Evolutionary conservation across 2,329 filamentous ascomycete genomes (phyloP), one percentile per base, ranked within the genome.

Genomic region (Parastagonospora nodorum): DNA sequence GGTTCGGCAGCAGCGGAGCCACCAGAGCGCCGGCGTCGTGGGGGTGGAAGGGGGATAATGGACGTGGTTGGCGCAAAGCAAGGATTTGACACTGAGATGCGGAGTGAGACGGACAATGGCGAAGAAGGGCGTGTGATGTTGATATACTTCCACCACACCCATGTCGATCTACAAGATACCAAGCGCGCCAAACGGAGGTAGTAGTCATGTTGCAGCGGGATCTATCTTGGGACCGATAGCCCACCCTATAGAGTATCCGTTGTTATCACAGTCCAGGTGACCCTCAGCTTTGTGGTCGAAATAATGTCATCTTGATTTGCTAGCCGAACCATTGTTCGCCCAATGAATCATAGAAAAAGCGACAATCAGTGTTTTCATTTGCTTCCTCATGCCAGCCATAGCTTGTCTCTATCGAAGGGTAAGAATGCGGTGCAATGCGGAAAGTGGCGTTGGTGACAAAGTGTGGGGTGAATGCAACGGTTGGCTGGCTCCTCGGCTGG

Each of bases 91-190:
- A 52, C 48, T 43, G 43, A 30, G 30, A 29, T 38, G 40, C 32
- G 14, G 32, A 14, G 24, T 49, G 49, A 55, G 42, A 50, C 19
- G 42, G 48, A 50, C 51, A 27, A 24, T 15, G 27, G 29, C 30
- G 60, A 55, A 45, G 37, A 40, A 51, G 61, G 66, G 53, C 41
- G 50, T 49, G 41, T 46, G 48, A 58, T 51, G 46, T 56, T 72
- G 68, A 72, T 73, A 73, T 74, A 73, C 53, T 54, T 67, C 63
- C 65, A 48, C 53, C 60, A 50, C 42, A 59, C 60, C 67, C 64
- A 55, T 60, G 61, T 55, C 53, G 44, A 45, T 55, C 46, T 49
- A 15, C 40, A 30, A 9, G 30, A 50, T 45, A 52, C 53, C 57
- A 58, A 67, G 62, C 58, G 57, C 51, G 53, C 48, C 50, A 27